phyloP scores from a whole-genome alignment of 73 alveolate genomes.

The Paramecium tetraurelia region DNA sequence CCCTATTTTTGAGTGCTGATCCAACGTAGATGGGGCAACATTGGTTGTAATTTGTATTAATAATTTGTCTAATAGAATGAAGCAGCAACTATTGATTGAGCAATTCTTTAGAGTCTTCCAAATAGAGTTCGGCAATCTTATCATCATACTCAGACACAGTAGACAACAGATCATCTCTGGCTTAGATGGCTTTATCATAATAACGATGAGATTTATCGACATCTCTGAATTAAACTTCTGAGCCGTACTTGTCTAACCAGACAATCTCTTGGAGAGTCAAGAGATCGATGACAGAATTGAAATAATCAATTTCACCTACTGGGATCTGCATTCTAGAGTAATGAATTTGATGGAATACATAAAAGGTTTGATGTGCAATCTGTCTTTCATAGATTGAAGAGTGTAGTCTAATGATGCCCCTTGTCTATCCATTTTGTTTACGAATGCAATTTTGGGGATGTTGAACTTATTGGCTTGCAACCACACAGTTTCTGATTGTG shows the following conservation, averaged over 20 bases:
- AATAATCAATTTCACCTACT: conserved; percentile 64
- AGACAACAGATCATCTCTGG: conserved; percentile 13
- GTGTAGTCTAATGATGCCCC: conserved; percentile 80
- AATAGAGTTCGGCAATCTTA: conserved; percentile 40
- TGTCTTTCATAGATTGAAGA: conserved; percentile 63
- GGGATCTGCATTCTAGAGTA: conserved; percentile 52
- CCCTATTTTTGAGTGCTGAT: conserved; percentile 83
- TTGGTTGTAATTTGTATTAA: conserved; percentile 45
- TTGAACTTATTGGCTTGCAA: conserved; percentile 84
- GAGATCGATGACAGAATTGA: conserved; percentile 53
- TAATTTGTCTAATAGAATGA: conserved; percentile 64
- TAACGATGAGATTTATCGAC: conserved; percentile 21
- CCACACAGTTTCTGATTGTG: conserved; percentile 87
- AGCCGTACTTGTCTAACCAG: conserved; percentile 53
- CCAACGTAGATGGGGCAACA: conserved; percentile 83
- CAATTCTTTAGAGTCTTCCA: conserved; percentile 43
- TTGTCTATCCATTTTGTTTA: conserved; percentile 86
- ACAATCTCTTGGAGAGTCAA: not conserved
- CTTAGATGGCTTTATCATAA: conserved; percentile 1
- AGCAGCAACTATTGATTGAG: conserved; percentile 42
- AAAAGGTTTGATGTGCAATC: conserved; percentile 74
- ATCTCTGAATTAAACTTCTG: not conserved
- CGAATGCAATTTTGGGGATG: conserved; percentile 88
- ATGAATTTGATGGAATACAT: conserved; percentile 63
- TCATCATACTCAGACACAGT: conserved; percentile 9